Percentiles rank a stretch among this genome's conserved stretches.
Evolutionary conservation across 176 grass and related monocot genomes (phyloP).

Genomic region (Dendrocalamus sinicus): DNA sequence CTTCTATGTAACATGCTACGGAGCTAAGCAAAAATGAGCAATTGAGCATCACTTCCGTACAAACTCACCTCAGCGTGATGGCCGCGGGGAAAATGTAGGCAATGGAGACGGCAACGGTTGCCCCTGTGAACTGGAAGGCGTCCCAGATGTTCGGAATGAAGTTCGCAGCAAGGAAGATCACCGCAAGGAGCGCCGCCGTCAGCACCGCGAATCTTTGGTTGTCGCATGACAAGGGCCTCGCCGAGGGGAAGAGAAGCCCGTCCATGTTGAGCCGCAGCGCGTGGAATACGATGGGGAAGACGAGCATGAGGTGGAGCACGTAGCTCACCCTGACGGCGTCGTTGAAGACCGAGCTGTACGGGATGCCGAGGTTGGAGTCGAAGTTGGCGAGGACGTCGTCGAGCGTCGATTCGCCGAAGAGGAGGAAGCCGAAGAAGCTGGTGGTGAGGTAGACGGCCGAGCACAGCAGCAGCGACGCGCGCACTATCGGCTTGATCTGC

Average conservation of each 20-base stretch:
- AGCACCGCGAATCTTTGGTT: constrained; percentile 63
- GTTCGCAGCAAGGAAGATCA: constrained; percentile 78
- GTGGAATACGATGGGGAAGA: constrained; percentile 94
- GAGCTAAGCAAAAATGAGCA: not conserved
- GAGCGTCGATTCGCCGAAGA: constrained; percentile 73
- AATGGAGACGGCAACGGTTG: constrained; percentile 81
- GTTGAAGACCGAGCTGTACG: constrained; percentile 71
- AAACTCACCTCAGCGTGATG: constrained; percentile 71
- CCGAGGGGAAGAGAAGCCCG: constrained; percentile 75
- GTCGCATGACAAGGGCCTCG: constrained; percentile 51
- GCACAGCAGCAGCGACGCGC: constrained; percentile 66
- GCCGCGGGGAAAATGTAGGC: constrained; percentile 84
- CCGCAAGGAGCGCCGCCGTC: constrained; percentile 53
- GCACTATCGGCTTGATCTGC: constrained; percentile 82
- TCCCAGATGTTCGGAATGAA: constrained; percentile 93
- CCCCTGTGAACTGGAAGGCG: constrained; percentile 95
- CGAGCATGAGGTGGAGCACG: constrained; percentile 88
- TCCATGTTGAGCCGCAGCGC: constrained; percentile 91
- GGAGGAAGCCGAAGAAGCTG: constrained; percentile 91
- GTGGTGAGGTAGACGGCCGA: constrained; percentile 72
- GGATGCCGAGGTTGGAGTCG: constrained; percentile 88
- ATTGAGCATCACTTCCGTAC: not conserved
- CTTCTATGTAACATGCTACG: not conserved
- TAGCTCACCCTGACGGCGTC: constrained; percentile 95
- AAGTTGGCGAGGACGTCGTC: constrained; percentile 96